Evolutionary conservation across 1,284 basidiomycete species (phyloP), one percentile per base, ranked within the genome.

Genomic region (Wallemia ichthyophaga): DNA sequence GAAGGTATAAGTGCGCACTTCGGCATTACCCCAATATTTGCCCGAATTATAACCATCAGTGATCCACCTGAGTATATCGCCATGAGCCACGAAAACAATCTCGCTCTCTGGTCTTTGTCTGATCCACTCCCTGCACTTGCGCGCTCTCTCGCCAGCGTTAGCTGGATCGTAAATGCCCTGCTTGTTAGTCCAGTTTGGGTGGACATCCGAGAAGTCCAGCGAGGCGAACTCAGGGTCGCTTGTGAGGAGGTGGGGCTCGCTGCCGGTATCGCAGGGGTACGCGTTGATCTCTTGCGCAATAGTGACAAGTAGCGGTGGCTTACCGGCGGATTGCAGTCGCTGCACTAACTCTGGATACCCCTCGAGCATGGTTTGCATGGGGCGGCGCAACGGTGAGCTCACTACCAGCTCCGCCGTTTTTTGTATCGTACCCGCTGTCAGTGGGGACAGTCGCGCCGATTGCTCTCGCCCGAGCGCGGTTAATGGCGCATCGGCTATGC

Each of bases 61-160:
- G 27, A 71, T 62, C 61, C 64, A 63, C 31, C 70, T 62, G 27
- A 71, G 60, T 25, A 71, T 69, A 59, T 71, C 70, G 0, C 71
- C 70, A 61, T 71, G 71, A 3, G 70, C 69, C 3, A 71, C 69
- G 31, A 71, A 66, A 25, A 72, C 70, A 61, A 72, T 71, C 63
- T 69, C 67, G 32, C 63, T 56, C 64, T 71, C 71, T 17, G 62
- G 60, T 26, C 69, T 62, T 5, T 64, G 62, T 21, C 69, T 62
- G 55, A 72, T 62, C 69, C 68, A 71, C 53, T 60, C 59, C 54
- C 70, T 63, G 0, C 69, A 67, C 57, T 61, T 59, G 54, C 56
- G 60, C 1, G 69, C 69, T 27, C 71, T 57, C 59, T 68, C 67
- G 9, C 58, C 48, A 0, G 62, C 67, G 2, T 62, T 61, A n/a